These are phyloP conservation scores for Globisporangium iwayamae DNA, from an alignment of 352 stramenopile species.

Conservation along the genomic window DNA sequence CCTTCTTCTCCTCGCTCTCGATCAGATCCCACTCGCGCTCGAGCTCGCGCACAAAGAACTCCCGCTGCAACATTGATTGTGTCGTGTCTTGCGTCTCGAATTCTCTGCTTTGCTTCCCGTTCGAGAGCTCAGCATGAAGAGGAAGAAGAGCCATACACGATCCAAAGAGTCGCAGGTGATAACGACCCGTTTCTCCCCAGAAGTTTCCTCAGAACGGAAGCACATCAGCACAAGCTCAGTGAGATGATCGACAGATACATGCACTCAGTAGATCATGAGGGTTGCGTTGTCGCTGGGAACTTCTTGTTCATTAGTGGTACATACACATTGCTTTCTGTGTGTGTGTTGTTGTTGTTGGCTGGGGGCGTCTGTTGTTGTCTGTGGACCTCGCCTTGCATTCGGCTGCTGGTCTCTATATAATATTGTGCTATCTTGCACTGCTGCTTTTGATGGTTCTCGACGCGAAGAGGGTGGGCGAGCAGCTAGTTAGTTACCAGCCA, in stretches of 20 bases:
- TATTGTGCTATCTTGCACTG: conserved; percentile 2
- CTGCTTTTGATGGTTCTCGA: neutral
- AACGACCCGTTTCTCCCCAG: neutral
- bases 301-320: neutral
- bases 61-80: conserved; percentile 37
- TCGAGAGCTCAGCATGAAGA: no score
- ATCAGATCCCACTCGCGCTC: conserved; percentile 62
- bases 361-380: neutral
- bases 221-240: neutral
- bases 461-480: neutral
- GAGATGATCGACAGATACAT: neutral
- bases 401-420: neutral
- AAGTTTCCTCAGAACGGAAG: no score
- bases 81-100: neutral
- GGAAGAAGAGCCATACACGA: no score
- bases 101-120: no score
- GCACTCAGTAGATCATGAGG: neutral
- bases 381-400: neutral
- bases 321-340: conserved; percentile 11
- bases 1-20: conserved; percentile 60
- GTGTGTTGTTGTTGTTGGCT: neutral
- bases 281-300: neutral
- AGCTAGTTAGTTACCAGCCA: conserved; percentile 44
- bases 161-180: neutral
- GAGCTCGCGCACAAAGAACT: conserved; percentile 48